Base-by-base conservation (phyloP, 2,329 filamentous ascomycete species). In the Botrytis porri region DNA sequence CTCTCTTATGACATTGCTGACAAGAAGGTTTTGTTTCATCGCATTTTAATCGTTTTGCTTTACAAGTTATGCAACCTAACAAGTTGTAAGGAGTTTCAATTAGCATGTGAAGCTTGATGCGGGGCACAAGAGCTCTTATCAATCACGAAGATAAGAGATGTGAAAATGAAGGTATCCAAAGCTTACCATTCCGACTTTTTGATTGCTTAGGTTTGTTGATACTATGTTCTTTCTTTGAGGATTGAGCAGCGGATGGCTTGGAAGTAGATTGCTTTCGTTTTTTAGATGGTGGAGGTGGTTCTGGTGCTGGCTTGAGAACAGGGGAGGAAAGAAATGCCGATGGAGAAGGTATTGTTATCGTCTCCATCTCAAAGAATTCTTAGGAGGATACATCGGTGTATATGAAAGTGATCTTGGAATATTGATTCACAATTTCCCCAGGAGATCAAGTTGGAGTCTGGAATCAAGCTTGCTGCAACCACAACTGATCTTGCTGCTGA, bases 151-250 rank as follows among this genome's bases (percentile, higher is more conserved):
- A 78, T 79, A 79, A 77, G 78, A 73, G 18, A 72, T 32, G 18
- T 64, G 43, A 39, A 60, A 16, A 45, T 60, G n/a, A 62, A 43
- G 70, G 69, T 74, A 64, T 65, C 57, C 48, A 71, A 72, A 82
- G 48, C 86, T 78, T 88, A 92, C 90, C 91, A 84, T 93, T 92
- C 77, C 91, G 89, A 83, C 90, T 92, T 82, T 93, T 93, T 74
- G 90, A 91, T 82, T 92, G 90, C 80, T 92, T 93, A 43, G 89
- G 88, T 79, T 91, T 93, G 61, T 82, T 82, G 71, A 85, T 80
- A 43, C 80, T 82, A 70, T 20, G 63, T n/a, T 80, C 81, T 79
- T 81, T 73, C 74, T 77, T 80, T 76, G 76, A 78, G 3, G 75
- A 48, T 32, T 72, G 51, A 66, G 45, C 73, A 2, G 74, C 72